Base-by-base conservation (phyloP, 345 rosid genomes). In the Balakata baccata region DNA sequence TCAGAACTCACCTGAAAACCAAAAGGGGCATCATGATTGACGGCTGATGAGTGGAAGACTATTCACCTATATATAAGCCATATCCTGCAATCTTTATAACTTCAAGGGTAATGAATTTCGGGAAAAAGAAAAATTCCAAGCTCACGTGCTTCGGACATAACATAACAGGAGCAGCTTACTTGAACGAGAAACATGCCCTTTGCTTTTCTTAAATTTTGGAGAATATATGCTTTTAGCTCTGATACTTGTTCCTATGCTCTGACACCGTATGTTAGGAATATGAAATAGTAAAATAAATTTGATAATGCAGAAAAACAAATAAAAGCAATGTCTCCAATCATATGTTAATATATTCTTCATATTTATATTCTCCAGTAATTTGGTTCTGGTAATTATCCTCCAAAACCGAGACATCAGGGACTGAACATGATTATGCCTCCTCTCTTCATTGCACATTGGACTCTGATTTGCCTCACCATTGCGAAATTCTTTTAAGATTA, bases 1-100 rank as follows among this genome's bases (percentile, higher is more conserved):
- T 67, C 8, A 29, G 20, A 50, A 49, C 23, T 49, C 70, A 67
- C 70, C 41, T 66, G 68, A 64, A 41, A 64, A 10, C 34, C 34
- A 29, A 29, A 29, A 29, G 34, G 34, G 34, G 34, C 1, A 29
- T 29, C 1, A 29, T 29, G 34, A 1, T 29, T 29, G 34, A 29
- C 34, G 34, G 2, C 34, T 29, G 6, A 54, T 20, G 34, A 22
- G 47, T 54, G 23, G 25, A 54, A 23, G 20, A 41, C 22, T 43
- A 62, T 17, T 62, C 22, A 62, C 46, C 14, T 11, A 25, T 61
- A 43, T 7, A 13, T 11, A 7, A 54, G 2, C n/a, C 6, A 57
- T 14, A 52, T 13, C 3, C n/a, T 17, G 57, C 0, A 57, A 25
- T 20, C 29, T 20, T 57, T 37, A 34, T 41, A 61, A 34, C 3